A percentile compares a stretch with the other conserved stretches of the same genome.
Evolutionary conservation across 345 rosid genomes (phyloP).

Genomic region (Melaleuca alternifolia): DNA sequence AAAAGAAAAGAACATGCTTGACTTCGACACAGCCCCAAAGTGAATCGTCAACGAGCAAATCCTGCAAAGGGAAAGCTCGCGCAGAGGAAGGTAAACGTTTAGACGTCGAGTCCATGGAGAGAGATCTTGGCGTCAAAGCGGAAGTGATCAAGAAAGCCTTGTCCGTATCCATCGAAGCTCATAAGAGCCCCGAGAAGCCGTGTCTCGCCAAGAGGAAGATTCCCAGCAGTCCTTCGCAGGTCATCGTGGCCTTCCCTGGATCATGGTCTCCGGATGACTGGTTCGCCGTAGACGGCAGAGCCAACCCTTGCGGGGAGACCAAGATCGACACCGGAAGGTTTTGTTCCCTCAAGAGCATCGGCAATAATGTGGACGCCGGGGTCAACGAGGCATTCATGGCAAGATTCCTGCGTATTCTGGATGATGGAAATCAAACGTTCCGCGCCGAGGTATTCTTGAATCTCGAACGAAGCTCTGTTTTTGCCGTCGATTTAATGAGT

Average conservation of each 20-base stretch:
- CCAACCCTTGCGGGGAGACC: slow-evolving; percentile 36
- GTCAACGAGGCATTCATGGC: slow-evolving; percentile 50
- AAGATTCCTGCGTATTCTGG: slow-evolving; percentile 14
- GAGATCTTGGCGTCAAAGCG: slow-evolving; percentile 8
- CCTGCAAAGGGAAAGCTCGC: background rate
- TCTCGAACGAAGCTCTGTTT: background rate
- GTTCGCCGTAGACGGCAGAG: slow-evolving; percentile 1
- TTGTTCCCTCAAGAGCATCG: slow-evolving; percentile 46
- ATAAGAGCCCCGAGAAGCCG: slow-evolving; percentile 8
- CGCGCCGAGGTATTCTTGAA: slow-evolving; percentile 19
- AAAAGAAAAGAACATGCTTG: background rate
- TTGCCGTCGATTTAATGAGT: background rate
- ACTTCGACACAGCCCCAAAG: background rate
- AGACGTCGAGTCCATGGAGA: background rate
- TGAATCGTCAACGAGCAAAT: background rate
- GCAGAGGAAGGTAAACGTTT: background rate
- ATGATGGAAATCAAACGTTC: background rate
- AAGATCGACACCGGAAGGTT: slow-evolving; percentile 19
- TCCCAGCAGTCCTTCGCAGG: background rate
- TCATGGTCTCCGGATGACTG: slow-evolving; percentile 28
- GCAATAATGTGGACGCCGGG: slow-evolving; percentile 29
- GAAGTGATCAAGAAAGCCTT: slow-evolving; percentile 31
- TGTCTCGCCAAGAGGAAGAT: slow-evolving; percentile 5
- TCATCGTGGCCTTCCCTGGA: slow-evolving; percentile 40
- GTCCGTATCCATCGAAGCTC: slow-evolving; percentile 23